These are phyloP conservation scores for Trichosporon faecale DNA, from an alignment of 1,284 basidiomycete genomes.

Conservation along the genomic window DNA sequence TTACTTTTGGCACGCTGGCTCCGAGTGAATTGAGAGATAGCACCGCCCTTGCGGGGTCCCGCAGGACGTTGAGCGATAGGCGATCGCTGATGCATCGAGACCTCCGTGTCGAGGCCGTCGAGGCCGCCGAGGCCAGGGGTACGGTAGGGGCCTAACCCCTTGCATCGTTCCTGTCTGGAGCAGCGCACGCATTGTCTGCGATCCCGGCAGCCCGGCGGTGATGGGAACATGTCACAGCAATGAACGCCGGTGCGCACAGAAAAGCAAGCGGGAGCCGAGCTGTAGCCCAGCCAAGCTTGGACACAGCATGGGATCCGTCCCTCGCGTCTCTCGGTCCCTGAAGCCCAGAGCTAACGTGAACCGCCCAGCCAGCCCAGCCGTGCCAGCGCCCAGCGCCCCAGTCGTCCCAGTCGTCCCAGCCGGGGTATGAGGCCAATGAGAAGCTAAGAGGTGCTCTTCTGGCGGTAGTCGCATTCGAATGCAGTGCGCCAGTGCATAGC, in stretches of 20 bases:
- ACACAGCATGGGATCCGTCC: conserved; percentile 8
- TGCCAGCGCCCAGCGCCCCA: neutral
- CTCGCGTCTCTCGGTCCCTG: neutral
- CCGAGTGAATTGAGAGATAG: neutral
- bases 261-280: conserved; percentile 1
- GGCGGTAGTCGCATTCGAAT: neutral
- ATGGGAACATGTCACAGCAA: neutral
- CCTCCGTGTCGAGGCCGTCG: neutral
- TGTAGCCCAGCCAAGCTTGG: conserved; percentile 1
- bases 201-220: neutral
- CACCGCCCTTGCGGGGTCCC: conserved; percentile 4
- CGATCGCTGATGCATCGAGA: neutral
- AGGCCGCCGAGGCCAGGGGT: no score
- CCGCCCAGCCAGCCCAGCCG: neutral
- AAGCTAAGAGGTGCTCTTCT: neutral
- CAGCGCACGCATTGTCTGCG: neutral
- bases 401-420: neutral
- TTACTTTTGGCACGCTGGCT: neutral
- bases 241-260: neutral
- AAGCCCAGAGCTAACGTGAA: neutral
- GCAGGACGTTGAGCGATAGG: neutral
- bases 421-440: neutral
- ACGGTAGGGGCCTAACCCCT: neutral
- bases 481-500: neutral
- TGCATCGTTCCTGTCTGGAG: neutral